Base-by-base conservation (phyloP, 106 monocot species). In the Alisma plantagoaquatica region DNA sequence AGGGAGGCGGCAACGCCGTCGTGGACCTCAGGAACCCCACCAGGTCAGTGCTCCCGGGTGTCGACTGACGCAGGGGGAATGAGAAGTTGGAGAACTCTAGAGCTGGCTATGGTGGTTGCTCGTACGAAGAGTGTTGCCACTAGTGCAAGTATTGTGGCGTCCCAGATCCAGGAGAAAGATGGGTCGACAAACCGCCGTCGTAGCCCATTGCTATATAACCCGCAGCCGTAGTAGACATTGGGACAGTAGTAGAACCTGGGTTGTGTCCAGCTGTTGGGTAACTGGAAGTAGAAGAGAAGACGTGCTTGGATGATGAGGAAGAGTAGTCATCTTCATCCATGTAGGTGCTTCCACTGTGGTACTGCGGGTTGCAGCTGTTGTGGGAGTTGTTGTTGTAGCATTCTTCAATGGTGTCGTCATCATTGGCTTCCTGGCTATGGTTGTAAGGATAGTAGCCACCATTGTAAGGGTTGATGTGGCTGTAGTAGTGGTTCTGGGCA, bases 251-350 rank as follows among this genome's bases (percentile, higher is more conserved):
- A 23, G 66, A 38, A n/a, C n/a, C n/a, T n/a, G 23, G 46, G 51
- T 6, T 33, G n/a, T n/a, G n/a, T n/a, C 59, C 10, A 23, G 54
- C 25, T 43, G 17, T 15, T 42, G 23, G 51, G 24, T 12, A 49
- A n/a, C n/a, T n/a, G 33, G 38, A 38, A 46, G 7, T 4, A 14
- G 6, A 38, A 38, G 35, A 38, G 62, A 41, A 47, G 38, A 38
- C 57, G 35, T 75, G 54, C 59, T 63, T 72, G 46, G 73, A 64
- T 8, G 72, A 65, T 23, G 65, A 81, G 38, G 75, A 80, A 59
- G 80, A 81, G 64, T 54, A 75, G 59, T 60, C 59, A 72, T 81
- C 81, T 69, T 75, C 78, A 78, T 84, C 83, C 83, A 84, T 84
- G 77, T 55, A 84, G 42, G 72, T 43, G 14, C 32, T 30, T 35